These are phyloP conservation scores for Nakazawaea holstii DNA, from an alignment of 805 yeast species.

Conservation along the genomic window DNA sequence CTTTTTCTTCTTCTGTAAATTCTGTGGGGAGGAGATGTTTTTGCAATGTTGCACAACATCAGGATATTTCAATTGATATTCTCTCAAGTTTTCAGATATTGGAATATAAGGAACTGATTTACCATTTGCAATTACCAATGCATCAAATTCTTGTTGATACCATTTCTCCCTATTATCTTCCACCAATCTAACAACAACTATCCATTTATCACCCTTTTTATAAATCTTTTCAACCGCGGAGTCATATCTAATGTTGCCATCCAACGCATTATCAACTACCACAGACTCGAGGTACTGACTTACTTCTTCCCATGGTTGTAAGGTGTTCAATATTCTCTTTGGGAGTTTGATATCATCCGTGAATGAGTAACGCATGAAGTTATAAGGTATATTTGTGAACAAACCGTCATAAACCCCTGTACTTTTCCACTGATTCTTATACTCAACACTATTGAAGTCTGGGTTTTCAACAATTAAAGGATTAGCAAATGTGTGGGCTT, in stretches of 20 bases:
- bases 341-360: slow-evolving; percentile 18
- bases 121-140: slow-evolving; percentile 34
- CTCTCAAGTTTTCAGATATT: slow-evolving; percentile 26
- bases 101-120: slow-evolving; percentile 37
- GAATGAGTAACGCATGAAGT: slow-evolving; percentile 33
- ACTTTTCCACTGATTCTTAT: slow-evolving; percentile 30
- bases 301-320: slow-evolving; percentile 14
- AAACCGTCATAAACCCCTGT: slow-evolving; percentile 33
- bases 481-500: slow-evolving; percentile 25
- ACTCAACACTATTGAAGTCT: slow-evolving; percentile 13
- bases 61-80: slow-evolving; percentile 26
- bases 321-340: slow-evolving; percentile 2
- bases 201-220: slow-evolving; percentile 29
- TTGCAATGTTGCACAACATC: slow-evolving; percentile 19
- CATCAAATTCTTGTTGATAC: slow-evolving; percentile 38
- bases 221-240: slow-evolving; percentile 28
- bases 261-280: slow-evolving; percentile 21
- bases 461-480: slow-evolving; percentile 23
- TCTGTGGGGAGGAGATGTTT: slow-evolving; percentile 12
- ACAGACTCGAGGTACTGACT: slow-evolving; percentile 15
- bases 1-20: slow-evolving; percentile 20
- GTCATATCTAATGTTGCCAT: slow-evolving; percentile 28
- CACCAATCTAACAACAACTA: slow-evolving; percentile 19
- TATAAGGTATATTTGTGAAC: slow-evolving; percentile 36
- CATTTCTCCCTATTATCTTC: slow-evolving; percentile 19